Evolutionary conservation across 176 grass and related monocot species (phyloP).

Genomic region (Alloteropsis semialata): DNA sequence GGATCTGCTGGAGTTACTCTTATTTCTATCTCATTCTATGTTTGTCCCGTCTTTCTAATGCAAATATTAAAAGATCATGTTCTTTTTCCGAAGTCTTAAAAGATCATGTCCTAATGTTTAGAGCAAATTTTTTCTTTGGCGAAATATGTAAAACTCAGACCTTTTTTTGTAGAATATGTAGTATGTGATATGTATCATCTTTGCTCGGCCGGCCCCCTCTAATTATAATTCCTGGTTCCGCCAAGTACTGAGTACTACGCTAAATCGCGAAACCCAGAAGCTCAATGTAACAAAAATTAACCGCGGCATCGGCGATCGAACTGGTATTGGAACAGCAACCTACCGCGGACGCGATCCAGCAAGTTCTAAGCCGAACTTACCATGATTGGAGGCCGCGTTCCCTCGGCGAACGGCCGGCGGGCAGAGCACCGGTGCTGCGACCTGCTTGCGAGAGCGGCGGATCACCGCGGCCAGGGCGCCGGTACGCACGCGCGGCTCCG

Average conservation of each 20-base stretch:
- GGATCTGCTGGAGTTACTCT: too few species aligned
- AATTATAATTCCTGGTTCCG: too few species aligned
- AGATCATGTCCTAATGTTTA: too few species aligned
- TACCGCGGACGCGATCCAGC: not conserved
- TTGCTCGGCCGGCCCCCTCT: too few species aligned
- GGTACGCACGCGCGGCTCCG: not conserved
- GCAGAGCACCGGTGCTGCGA: not conserved
- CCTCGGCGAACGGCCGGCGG: not conserved
- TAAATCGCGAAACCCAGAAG: not conserved
- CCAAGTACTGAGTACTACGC: not conserved
- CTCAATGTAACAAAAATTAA: not conserved
- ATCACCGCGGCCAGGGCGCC: not conserved
- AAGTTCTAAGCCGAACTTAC: not conserved
- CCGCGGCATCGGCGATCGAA: not conserved
- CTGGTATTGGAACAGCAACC: not conserved
- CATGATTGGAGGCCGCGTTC: not conserved
- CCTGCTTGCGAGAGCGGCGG: not conserved
- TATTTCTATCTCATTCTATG: too few species aligned
- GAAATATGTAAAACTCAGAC: too few species aligned
- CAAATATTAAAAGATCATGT: too few species aligned
- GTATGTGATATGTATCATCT: too few species aligned
- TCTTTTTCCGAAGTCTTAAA: too few species aligned
- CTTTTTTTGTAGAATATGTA: too few species aligned
- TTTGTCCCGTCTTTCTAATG: too few species aligned
- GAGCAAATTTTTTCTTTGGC: too few species aligned